Evolutionary conservation across 768 basidiomycete species (phyloP).

Genomic region (Pleurotus salmoneostramineus): DNA sequence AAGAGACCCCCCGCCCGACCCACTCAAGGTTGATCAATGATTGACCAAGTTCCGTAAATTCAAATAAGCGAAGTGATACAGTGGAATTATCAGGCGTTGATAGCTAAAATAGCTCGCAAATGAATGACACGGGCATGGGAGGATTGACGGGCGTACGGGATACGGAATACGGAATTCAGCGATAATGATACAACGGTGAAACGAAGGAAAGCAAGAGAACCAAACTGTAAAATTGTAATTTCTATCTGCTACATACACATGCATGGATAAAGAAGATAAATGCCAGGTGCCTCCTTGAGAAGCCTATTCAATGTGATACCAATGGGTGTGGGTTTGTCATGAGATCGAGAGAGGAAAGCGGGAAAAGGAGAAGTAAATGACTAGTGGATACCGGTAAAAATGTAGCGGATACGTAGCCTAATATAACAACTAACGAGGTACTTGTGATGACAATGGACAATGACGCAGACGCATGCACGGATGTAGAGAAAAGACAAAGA

Average conservation of each 20-base stretch:
- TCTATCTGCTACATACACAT: conserved; percentile 9
- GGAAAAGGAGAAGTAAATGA: conserved; percentile 20
- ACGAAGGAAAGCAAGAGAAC: neutral
- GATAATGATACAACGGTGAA: neutral
- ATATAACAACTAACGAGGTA: conserved; percentile 13
- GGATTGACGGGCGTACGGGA: neutral
- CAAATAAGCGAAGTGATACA: neutral
- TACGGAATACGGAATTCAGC: no score
- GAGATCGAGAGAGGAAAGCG: conserved; percentile 34
- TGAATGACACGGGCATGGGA: neutral
- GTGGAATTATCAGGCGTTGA: neutral
- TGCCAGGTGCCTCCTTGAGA: conserved; percentile 72
- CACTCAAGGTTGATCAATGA: no score
- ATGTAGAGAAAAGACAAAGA: conserved; percentile 23
- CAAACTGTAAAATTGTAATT: neutral
- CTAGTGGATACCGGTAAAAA: conserved; percentile 4
- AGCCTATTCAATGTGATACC: conserved; percentile 19
- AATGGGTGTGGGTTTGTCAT: neutral
- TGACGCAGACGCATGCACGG: conserved; percentile 34
- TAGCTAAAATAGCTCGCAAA: neutral
- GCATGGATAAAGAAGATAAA: conserved; percentile 7
- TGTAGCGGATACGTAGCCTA: conserved; percentile 5
- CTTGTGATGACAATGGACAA: conserved; percentile 17
- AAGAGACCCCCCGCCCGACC: no score
- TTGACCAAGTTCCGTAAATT: no score